Evolutionary conservation across 768 basidiomycete species (phyloP).

Genomic region (Kwoniella bestiolae): DNA sequence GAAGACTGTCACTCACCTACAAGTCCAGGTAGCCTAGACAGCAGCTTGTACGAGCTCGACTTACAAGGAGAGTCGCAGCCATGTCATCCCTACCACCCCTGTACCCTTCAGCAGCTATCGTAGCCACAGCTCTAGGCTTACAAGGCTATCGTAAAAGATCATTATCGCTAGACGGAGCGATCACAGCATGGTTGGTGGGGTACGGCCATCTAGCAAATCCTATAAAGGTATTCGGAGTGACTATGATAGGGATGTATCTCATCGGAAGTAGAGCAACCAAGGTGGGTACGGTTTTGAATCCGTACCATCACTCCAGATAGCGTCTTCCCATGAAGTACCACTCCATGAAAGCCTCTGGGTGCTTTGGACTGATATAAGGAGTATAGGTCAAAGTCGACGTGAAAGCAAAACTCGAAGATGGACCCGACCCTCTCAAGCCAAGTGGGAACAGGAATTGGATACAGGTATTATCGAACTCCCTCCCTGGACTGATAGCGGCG

Average conservation of each 20-base stretch:
- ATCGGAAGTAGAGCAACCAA: slow-evolving; percentile 83
- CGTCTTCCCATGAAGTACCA: no score
- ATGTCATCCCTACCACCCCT: slow-evolving; percentile 14
- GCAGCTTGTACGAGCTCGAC: background rate
- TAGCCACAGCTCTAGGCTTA: slow-evolving; percentile 60
- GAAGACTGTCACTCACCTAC: no score
- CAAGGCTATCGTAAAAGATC: slow-evolving; percentile 78
- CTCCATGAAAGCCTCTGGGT: slow-evolving; percentile 10
- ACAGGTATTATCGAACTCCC: slow-evolving; percentile 84
- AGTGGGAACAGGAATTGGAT: slow-evolving; percentile 74
- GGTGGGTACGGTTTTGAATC: slow-evolving; percentile 65
- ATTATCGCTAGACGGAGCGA: slow-evolving; percentile 74
- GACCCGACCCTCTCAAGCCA: slow-evolving; percentile 64
- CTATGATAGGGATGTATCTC: slow-evolving; percentile 62
- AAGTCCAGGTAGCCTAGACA: background rate
- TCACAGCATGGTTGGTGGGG: slow-evolving; percentile 76
- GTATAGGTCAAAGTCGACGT: slow-evolving; percentile 62
- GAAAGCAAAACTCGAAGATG: slow-evolving; percentile 72
- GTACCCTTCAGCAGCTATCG: slow-evolving; percentile 33
- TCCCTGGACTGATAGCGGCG: slow-evolving; percentile 58
- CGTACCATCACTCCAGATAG: no score
- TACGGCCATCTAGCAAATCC: slow-evolving; percentile 66
- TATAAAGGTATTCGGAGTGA: slow-evolving; percentile 48
- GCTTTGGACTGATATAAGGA: background rate
- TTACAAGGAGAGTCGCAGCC: background rate